These are phyloP conservation scores for Gloeophyllum trabeum DNA, from an alignment of 768 basidiomycete species.

Conservation along the genomic window DNA sequence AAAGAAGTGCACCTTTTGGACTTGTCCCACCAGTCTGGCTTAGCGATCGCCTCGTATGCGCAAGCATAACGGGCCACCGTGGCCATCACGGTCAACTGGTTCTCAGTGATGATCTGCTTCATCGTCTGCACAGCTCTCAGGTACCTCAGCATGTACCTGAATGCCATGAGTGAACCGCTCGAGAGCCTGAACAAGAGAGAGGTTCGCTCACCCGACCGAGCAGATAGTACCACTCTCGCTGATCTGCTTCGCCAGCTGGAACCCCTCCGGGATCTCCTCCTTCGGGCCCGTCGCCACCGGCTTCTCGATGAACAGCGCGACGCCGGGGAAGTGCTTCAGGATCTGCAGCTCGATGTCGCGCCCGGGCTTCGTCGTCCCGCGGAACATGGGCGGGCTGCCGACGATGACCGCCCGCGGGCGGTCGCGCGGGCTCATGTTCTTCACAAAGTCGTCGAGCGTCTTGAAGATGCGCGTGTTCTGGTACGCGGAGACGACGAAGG, in stretches of 20 bases:
- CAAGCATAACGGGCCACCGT: slow-evolving; percentile 93
- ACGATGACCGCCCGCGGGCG: slow-evolving; percentile 77
- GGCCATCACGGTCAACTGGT: slow-evolving; percentile 89
- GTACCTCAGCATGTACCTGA: slow-evolving; percentile 88
- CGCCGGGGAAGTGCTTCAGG: slow-evolving; percentile 77
- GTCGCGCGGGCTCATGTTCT: slow-evolving; percentile 49
- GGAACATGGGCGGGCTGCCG: slow-evolving; percentile 90
- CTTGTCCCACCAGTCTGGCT: slow-evolving; percentile 93
- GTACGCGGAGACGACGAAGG: slow-evolving; percentile 91
- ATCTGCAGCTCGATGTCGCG: slow-evolving; percentile 85
- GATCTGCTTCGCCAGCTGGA: slow-evolving; percentile 64
- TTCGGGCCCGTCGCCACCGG: slow-evolving; percentile 77
- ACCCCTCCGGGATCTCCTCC: slow-evolving; percentile 55
- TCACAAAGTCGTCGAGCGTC: slow-evolving; percentile 77
- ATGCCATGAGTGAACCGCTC: neutral
- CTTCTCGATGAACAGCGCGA: slow-evolving; percentile 88
- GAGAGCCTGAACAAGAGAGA: neutral
- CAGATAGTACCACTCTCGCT: slow-evolving; percentile 63
- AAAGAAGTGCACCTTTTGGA: slow-evolving; percentile 56
- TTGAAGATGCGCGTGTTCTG: slow-evolving; percentile 78
- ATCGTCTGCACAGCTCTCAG: slow-evolving; percentile 91
- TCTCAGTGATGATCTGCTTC: slow-evolving; percentile 92
- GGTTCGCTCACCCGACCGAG: slow-evolving; percentile 65
- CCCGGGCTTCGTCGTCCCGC: slow-evolving; percentile 64
- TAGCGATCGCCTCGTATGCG: slow-evolving; percentile 71